Evolutionary conservation across 1,284 basidiomycete genomes (phyloP), one percentile per base, ranked within the genome.

Genomic region (Ceratobasidium papillatum): DNA sequence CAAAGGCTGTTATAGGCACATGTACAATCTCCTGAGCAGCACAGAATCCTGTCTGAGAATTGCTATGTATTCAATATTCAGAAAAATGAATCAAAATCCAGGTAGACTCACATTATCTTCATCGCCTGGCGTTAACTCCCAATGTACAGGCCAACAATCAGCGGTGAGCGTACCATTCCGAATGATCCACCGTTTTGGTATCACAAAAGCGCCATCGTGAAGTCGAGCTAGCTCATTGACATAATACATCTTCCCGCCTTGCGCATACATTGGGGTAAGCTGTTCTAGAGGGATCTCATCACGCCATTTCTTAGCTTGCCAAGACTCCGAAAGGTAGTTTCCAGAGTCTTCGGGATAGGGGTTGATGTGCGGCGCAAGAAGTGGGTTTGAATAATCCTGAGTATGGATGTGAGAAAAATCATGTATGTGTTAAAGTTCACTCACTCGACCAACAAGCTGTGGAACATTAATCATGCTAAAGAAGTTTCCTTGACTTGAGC

Each of bases 251-350:
- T 69, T 54, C 11, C 52, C 51, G 25, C 25, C 34, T 9, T 56
- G 11, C 27, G 38, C 69, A 41, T 65, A 76, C 80, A 80, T 80
- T 2, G 79, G 80, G 19, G 77, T 80, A 0, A 81, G 76, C 12
- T 62, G 27, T 3, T 47, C 56, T 0, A 63, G 41, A 22, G 77
- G 77, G 41, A 79, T 66, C 3, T 75, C 74, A 1, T 75, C 52
- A 11, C 54, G 62, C 77, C 76, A 79, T 62, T 79, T 79, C n/a
- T 74, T 30, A 27, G 76, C 76, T 45, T 80, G 80, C 76, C 76
- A 76, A 2, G 43, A 17, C 59, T 77, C 71, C n/a, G 62, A 43
- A 61, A 87, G 86, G 79, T 14, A 47, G 5, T 75, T 84, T 34
- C 19, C 12, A 22, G 30, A 41, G 22, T 22, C 36, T 25, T 32